Evolutionary conservation across 768 basidiomycete genomes (phyloP), one percentile per base, ranked within the genome.

Genomic region (Porphyrellus cyaneotinctus): DNA sequence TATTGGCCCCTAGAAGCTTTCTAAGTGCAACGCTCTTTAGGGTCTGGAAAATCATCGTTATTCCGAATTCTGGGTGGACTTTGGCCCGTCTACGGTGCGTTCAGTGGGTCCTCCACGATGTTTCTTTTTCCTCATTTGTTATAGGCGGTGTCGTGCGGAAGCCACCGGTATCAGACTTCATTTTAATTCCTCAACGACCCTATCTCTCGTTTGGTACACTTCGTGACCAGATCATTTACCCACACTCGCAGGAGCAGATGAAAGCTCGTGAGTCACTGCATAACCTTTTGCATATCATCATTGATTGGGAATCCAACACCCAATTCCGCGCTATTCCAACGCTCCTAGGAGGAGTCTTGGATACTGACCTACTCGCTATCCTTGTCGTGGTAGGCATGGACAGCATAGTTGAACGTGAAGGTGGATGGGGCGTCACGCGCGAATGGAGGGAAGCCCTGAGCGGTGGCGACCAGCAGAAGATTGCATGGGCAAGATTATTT

Each of bases 31-130:
- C 38, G 9, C 30, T 47, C 28, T 30, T 52, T 32, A 87, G 87
- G 88, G 26, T 90, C 90, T 58, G 91, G 91, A 18, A 95, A 94
- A 66, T 91, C 88, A 0, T 91, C 88, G 7, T 75, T 98, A 30
- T 97, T 98, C 78, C 84, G 95, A n/a, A 95, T 97, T 43, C 74
- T 97, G 2, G 95, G 94, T 22, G 95, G 93, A 20, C 79, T 97
- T n/a, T 97, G 94, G 94, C 93, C 94, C 0, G 87, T 93, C 23
- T 78, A 70, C 42, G 79, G 72, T 59, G 31, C 18, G 59, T 26
- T 39, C 23, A 18, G 39, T 41, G 3, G n/a, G 7, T 20, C 13
- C 3, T 28, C 33, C 37, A 23, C 3, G 10, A 28, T 35, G 9
- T 3, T 35, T 39, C 9, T 5, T 42, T 20, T 43, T 47, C 31